Evolutionary conservation across 1,284 basidiomycete genomes (phyloP), one percentile per base, ranked within the genome.

Genomic region (Malassezia restricta): DNA sequence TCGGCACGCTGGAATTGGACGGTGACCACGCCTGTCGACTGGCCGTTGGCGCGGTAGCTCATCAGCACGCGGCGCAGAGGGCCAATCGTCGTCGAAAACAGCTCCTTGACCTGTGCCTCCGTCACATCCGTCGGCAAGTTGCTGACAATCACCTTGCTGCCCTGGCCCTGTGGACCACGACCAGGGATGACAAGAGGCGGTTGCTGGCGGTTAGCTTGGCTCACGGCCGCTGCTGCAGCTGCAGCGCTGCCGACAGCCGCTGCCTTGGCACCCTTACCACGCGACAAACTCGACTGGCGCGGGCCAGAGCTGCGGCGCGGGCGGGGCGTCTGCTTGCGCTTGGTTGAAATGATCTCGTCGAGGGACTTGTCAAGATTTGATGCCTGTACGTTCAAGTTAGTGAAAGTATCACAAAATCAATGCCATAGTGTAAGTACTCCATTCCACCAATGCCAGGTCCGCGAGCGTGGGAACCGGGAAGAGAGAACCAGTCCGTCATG

Each of bases 41-140:
- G 83, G 54, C 92, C 92, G 57, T 80, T 77, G 47, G 80, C 77
- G 74, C 90, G 87, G 76, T 89, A 91, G 71, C 86, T 82, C 68
- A 98, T 82, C 56, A 81, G 83, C 57, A 90, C 85, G 40, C 85
- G 82, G 61, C 80, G 81, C 47, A 91, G 80, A 27, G 87, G 84
- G 28, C 92, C 92, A 59, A 96, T 85, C 30, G 91, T 96, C 5
- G 83, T 80, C 56, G 81, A 79, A 77, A 98, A 95, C 33, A 98
- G 81, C 75, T 98, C 92, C 92, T 85, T 88, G 74, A 98, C 83
- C 76, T 94, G 88, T 20, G 79, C 77, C 75, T 98, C 92, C 63
- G 87, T 91, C 45, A 98, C 92, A 73, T 98, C 92, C n/a, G 75
- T 73, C 29, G 92, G 92, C 51, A 98, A 82, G 74, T 94, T 94